Evolutionary conservation across 345 rosid species (phyloP).

Genomic region (Eucalyptus cloeziana): DNA sequence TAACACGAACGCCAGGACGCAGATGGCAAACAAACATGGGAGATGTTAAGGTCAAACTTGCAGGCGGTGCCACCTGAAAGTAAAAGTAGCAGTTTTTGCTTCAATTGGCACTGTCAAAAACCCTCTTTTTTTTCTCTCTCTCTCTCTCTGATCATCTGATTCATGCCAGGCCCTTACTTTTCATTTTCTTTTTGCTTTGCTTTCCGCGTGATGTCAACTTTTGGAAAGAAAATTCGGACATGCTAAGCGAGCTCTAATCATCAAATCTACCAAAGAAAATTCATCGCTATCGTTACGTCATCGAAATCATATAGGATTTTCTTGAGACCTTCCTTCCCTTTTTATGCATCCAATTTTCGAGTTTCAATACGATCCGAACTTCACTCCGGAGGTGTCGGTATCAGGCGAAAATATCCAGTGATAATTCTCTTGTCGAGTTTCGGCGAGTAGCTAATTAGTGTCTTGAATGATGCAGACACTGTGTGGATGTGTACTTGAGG

Average conservation of each 20-base stretch:
- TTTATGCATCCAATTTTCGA: not conserved
- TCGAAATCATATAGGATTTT: not conserved
- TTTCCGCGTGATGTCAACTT: not conserved
- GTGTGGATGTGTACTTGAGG: not conserved
- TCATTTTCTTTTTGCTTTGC: not conserved
- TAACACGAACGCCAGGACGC: not conserved
- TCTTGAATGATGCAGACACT: not conserved
- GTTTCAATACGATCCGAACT: not conserved
- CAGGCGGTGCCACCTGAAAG: not conserved
- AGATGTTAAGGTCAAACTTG: not conserved
- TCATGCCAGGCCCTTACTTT: not conserved
- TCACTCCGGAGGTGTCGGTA: not conserved
- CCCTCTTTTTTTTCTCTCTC: fast-evolving
- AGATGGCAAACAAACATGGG: not conserved
- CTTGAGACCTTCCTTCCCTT: not conserved
- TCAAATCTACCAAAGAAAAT: not conserved
- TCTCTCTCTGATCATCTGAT: not conserved
- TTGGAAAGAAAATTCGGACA: not conserved
- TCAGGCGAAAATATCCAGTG: not conserved
- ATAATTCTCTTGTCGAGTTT: not conserved
- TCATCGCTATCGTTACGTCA: not conserved
- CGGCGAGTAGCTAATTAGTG: not conserved
- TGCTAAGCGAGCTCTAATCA: not conserved
- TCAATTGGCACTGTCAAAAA: not conserved
- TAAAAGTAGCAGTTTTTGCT: not conserved